Conservation (phyloP, 139 green algal species). For the Nannochloris sp. region DNA sequence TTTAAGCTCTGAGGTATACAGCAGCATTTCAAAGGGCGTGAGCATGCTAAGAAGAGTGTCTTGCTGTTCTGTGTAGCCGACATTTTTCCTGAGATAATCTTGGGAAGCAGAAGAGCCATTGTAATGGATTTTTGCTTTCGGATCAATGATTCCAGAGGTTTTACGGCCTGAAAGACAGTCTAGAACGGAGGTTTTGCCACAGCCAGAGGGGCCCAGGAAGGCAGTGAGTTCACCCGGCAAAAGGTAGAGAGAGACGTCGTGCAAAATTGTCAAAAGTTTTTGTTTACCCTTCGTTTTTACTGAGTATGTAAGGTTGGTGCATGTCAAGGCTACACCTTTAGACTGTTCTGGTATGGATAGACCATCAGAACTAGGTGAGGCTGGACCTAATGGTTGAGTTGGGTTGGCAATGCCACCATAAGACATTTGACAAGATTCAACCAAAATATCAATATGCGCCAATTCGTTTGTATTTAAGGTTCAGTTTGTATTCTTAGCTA, state of each 20-base stretch:
- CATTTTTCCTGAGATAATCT: constrained; percentile 4
- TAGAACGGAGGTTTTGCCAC: constrained; percentile 54
- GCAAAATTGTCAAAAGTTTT: constrained; percentile 2
- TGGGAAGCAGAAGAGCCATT: background rate
- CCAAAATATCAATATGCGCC: too few species aligned
- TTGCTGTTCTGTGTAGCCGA: constrained; percentile 23
- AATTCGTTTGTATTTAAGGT: too few species aligned
- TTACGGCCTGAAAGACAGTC: constrained; percentile 20
- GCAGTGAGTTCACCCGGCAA: background rate
- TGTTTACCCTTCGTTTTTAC: too few species aligned
- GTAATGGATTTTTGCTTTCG: constrained; percentile 2
- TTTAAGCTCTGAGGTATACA: constrained; percentile 81
- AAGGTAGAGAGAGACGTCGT: background rate
- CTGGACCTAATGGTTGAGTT: too few species aligned
- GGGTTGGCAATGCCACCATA: too few species aligned
- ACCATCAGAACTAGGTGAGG: too few species aligned
- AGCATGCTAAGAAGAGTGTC: constrained; percentile 8
- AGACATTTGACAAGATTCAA: too few species aligned
- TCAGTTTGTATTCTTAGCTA: too few species aligned
- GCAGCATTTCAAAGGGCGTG: constrained; percentile 59
- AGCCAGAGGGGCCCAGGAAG: constrained; percentile 34
- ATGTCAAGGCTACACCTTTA: too few species aligned
- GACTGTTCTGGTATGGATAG: too few species aligned
- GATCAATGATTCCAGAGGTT: constrained; percentile 1
- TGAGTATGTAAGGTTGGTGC: too few species aligned